Base-by-base conservation (phyloP, 176 grass and related monocot species). In the Oryza australiensis region DNA sequence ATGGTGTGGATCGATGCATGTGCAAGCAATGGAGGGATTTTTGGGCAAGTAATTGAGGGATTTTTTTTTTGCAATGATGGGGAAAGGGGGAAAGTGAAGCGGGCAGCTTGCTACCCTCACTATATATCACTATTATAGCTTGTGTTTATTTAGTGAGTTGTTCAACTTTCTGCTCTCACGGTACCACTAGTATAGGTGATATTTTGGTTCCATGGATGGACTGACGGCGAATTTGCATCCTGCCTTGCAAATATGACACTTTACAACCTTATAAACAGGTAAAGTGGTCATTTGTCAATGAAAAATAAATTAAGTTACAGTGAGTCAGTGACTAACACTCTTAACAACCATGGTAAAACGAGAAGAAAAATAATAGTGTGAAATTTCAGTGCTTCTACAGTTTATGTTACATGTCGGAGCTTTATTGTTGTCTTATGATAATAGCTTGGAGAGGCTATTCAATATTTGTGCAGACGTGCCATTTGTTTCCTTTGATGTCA, bases 251-350 rank as follows among this genome's bases (percentile, higher is more conserved):
- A 75, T 16, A 11, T 60, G 28, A 45, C n/a, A 48, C 9, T 15
- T 68, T 33, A 11, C 30, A 16, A 28, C 1, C 29, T 59, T 48
- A 66, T 48, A 66, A 33, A 70, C 14, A 48, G 13, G 64, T 37
- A 29, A 63, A 6, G 46, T 70, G 22, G 9, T 77, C 7, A 37
- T 37, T 4, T 37, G 35, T 37, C 53, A 51, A 59, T 20, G 18
- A 76, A 76, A 70, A 24, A 16, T 77, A 33, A 66, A 4, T 84
- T 83, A 41, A 72, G 20, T 72, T 49, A 3, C 22, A 83, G 38
- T 60, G 64, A 63, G 5, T 80, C 22, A 83, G 29, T 60, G 32
- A 63, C 9, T 80, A 27, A 55, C 16, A 55, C 6, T 22, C 49
- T 51, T 46, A 22, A 63, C 5, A 6, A 5, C 37, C 14, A 22